phyloP scores from a whole-genome alignment of 1,284 basidiomycete genomes.

The Ceratobasidium sp. region DNA sequence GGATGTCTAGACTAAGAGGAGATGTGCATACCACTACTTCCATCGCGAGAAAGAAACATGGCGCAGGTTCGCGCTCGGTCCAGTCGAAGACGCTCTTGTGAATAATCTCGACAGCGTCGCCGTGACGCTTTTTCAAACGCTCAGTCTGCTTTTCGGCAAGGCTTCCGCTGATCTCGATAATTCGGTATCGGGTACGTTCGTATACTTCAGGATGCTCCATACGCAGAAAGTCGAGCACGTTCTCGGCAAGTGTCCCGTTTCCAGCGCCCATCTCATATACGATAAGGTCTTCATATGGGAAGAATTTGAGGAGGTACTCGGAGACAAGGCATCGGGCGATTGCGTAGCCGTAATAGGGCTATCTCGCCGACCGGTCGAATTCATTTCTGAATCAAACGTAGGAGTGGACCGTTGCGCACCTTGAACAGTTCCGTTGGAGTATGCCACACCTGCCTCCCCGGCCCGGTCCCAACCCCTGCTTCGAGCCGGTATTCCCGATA shows the following conservation, averaged over 20 bases:
- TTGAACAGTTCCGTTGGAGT: conserved; percentile 99
- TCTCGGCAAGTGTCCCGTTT: conserved; percentile 92
- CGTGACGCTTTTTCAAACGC: conserved; percentile 65
- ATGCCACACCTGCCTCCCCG: conserved; percentile 97
- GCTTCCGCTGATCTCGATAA: conserved; percentile 92
- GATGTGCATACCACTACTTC: conserved; percentile 86
- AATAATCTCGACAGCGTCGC: conserved; percentile 77
- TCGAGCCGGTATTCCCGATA: conserved; percentile 76
- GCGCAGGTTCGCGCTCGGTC: conserved; percentile 79
- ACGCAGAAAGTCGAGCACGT: conserved; percentile 86
- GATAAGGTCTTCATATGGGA: conserved; percentile 94
- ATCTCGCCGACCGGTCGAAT: conserved; percentile 43
- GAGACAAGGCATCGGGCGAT: conserved; percentile 90
- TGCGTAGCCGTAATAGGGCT: conserved; percentile 96
- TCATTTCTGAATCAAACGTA: conserved; percentile 16
- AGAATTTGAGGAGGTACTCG: conserved; percentile 94
- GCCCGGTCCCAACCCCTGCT: conserved; percentile 66
- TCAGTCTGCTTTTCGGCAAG: conserved; percentile 80
- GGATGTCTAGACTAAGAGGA: conserved; percentile 1
- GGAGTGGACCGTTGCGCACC: conserved; percentile 64
- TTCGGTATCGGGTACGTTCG: conserved; percentile 88
- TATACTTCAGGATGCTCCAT: conserved; percentile 91
- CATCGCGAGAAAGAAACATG: conserved; percentile 94
- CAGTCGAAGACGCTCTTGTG: conserved; percentile 92
- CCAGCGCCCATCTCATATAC: conserved; percentile 99